Conservation (phyloP, 2,329 filamentous ascomycete species). For the Alternaria incomplexa region DNA sequence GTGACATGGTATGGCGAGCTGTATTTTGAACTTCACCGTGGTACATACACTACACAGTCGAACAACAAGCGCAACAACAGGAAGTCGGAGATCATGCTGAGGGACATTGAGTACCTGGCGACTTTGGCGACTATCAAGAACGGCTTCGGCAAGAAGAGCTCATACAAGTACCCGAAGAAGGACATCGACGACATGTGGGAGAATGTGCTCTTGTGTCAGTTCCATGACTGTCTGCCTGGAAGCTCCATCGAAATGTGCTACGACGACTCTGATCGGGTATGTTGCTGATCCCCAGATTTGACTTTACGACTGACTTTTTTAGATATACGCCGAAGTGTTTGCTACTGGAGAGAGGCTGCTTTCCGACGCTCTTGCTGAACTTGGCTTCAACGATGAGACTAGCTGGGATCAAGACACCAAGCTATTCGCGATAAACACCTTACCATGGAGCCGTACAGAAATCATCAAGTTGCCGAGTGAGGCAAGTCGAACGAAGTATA, state of each 20-base stretch:
- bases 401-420: constrained; percentile 51
- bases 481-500: constrained; percentile 39
- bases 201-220: constrained; percentile 87
- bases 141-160: constrained; percentile 50
- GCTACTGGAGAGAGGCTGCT: constrained; percentile 75
- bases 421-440: constrained; percentile 77
- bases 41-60: constrained; percentile 95
- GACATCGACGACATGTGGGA: constrained; percentile 98
- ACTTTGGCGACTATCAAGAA: constrained; percentile 81
- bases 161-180: constrained; percentile 89
- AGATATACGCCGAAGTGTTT: constrained; percentile 82
- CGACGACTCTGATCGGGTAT: constrained; percentile 82
- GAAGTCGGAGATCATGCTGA: constrained; percentile 80
- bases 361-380: constrained; percentile 69
- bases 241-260: constrained; percentile 98
- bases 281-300: constrained; percentile 3
- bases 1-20: constrained; percentile 98
- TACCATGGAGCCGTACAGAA: constrained; percentile 83
- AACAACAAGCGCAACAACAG: constrained; percentile 98
- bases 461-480: constrained; percentile 66
- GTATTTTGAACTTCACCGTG: constrained; percentile 96
- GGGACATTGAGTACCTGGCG: constrained; percentile 86
- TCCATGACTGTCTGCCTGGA: constrained; percentile 95
- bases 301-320: background rate
- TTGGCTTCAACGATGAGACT: constrained; percentile 65